These are phyloP conservation scores for Rhodosporidiobolus sp. DNA, from an alignment of 768 basidiomycete species.

Conservation along the genomic window DNA sequence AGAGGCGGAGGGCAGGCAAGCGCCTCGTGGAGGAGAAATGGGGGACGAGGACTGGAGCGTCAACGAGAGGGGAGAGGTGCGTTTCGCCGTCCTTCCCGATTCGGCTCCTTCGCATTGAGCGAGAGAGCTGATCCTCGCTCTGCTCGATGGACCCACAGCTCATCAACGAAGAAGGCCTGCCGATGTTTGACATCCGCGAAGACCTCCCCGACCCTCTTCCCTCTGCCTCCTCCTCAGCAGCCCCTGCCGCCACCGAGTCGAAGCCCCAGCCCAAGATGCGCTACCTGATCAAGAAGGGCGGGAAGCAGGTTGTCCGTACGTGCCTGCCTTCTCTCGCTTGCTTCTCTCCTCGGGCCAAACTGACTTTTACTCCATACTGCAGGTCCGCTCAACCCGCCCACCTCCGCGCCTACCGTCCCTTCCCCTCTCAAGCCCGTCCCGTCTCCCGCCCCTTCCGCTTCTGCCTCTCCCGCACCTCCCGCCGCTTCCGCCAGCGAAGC, in stretches of 20 bases:
- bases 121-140: too few species aligned
- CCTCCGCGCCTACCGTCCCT: neutral
- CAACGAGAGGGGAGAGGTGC: constrained; percentile 38
- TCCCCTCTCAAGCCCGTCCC: neutral
- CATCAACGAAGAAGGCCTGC: constrained; percentile 39
- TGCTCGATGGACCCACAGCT: constrained; percentile 7
- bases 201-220: constrained; percentile 24
- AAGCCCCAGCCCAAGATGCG: constrained; percentile 12
- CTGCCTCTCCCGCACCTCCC: neutral
- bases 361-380: neutral
- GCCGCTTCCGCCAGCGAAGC: neutral
- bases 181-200: constrained; percentile 39
- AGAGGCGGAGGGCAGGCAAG: neutral
- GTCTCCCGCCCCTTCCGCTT: neutral
- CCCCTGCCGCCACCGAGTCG: neutral
- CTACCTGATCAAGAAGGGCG: constrained; percentile 38
- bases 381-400: constrained; percentile 13
- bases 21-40: neutral
- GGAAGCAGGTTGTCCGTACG: constrained; percentile 33
- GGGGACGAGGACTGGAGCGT: constrained; percentile 36
- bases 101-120: too few species aligned
- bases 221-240: too few species aligned
- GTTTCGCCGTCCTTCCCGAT: neutral
- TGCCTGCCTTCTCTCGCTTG: neutral
- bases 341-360: too few species aligned